These are phyloP conservation scores for Mucor racemosus DNA, from an alignment of 371 early-diverging fungal genomes.

Conservation along the genomic window DNA sequence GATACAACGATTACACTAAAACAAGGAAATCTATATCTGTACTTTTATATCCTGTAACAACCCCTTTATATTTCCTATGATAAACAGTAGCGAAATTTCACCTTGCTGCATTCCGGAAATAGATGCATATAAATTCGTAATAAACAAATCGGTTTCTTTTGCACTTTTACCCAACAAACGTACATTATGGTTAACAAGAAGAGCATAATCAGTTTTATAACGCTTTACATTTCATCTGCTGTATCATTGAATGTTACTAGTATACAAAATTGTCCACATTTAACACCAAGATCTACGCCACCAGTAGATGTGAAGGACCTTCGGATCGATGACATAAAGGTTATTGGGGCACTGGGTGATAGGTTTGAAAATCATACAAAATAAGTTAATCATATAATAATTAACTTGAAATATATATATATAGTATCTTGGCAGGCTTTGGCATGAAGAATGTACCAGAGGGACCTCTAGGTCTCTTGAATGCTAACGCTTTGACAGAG, in stretches of 20 bases:
- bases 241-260: conserved; percentile 5
- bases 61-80: too few species aligned
- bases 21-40: too few species aligned
- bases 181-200: too few species aligned
- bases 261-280: conserved; percentile 24
- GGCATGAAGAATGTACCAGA: conserved; percentile 17
- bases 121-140: too few species aligned
- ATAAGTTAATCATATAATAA: background rate
- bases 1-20: too few species aligned
- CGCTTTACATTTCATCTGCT: background rate
- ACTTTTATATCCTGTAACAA: too few species aligned
- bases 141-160: too few species aligned
- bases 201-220: too few species aligned
- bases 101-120: too few species aligned
- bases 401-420: background rate
- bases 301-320: conserved; percentile 30
- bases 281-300: conserved; percentile 18
- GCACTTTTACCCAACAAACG: too few species aligned
- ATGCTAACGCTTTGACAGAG: conserved; percentile 19
- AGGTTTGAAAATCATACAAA: conserved; percentile 16
- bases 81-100: too few species aligned
- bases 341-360: conserved; percentile 33
- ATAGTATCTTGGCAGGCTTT: conserved; percentile 31
- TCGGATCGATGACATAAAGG: conserved; percentile 34
- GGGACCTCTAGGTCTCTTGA: conserved; percentile 7